Evolutionary conservation across 2,329 filamentous ascomycete genomes (phyloP).

Genomic region (Tolypocladium inflatum): DNA sequence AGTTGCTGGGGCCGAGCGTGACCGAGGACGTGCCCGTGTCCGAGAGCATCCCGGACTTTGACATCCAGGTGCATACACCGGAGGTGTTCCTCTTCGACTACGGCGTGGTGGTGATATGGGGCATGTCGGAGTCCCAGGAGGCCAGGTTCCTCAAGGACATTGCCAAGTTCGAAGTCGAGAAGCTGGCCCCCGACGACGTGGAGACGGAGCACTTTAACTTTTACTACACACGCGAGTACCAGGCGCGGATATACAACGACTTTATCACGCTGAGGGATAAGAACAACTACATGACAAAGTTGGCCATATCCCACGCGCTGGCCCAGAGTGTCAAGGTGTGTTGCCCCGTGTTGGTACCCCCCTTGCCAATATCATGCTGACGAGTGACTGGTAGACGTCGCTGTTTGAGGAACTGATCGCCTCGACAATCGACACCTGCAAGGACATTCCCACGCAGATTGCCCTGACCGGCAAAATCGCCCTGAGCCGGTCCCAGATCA

Average conservation of each 20-base stretch:
- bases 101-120: constrained; percentile 96
- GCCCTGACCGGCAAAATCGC: constrained; percentile 87
- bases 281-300: constrained; percentile 94
- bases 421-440: constrained; percentile 85
- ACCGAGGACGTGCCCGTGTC: constrained; percentile 28
- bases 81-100: constrained; percentile 97
- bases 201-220: constrained; percentile 99
- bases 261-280: constrained; percentile 94
- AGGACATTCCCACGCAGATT: constrained; percentile 87
- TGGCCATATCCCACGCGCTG: constrained; percentile 91
- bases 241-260: constrained; percentile 98
- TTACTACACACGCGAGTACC: constrained; percentile 96
- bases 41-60: constrained; percentile 58
- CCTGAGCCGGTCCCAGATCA: constrained; percentile 81
- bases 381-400: constrained; percentile 53
- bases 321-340: constrained; percentile 86
- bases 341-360: background rate
- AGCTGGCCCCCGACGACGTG: constrained; percentile 77
- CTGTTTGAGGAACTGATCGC: constrained; percentile 94
- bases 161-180: constrained; percentile 86
- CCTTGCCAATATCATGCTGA: constrained; percentile 7
- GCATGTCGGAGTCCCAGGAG: constrained; percentile 87
- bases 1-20: constrained; percentile 22
- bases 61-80: constrained; percentile 80
- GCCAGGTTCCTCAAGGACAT: constrained; percentile 88